Percentiles rank a stretch among this genome's conserved stretches.
Evolutionary conservation across 2,329 filamentous ascomycete genomes (phyloP).

Genomic region (Diaporthe sp.): DNA sequence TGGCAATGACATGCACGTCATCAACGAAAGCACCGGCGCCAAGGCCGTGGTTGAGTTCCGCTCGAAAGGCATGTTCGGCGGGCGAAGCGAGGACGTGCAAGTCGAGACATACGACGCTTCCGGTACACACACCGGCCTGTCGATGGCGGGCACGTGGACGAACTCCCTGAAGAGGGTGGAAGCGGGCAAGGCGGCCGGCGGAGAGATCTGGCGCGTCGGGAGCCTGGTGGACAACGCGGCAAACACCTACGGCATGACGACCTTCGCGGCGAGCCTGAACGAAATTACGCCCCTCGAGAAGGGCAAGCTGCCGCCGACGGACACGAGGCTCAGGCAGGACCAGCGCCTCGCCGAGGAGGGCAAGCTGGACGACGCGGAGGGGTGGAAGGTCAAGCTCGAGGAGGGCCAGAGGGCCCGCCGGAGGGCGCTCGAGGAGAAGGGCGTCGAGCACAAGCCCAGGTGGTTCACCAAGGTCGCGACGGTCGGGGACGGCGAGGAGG

Average conservation of each 20-base stretch:
- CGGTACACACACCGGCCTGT: conserved; percentile 74
- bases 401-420: conserved; percentile 85
- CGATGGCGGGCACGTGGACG: conserved; percentile 89
- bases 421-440: conserved; percentile 79
- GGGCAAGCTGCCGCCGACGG: conserved; percentile 81
- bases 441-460: conserved; percentile 78
- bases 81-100: conserved; percentile 88
- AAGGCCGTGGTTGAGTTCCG: conserved; percentile 93
- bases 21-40: conserved; percentile 85
- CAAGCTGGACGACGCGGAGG: conserved; percentile 46
- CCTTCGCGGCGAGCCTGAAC: conserved; percentile 88
- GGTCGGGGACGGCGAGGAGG: conserved; percentile 71
- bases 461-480: conserved; percentile 83
- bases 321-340: conserved; percentile 86
- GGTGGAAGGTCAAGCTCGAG: conserved; percentile 72
- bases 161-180: conserved; percentile 66
- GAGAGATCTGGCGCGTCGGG: conserved; percentile 84
- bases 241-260: conserved; percentile 88
- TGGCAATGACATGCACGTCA: conserved; percentile 82
- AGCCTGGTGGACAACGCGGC: conserved; percentile 82
- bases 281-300: conserved; percentile 87
- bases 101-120: conserved; percentile 79
- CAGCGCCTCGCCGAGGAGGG: conserved; percentile 72
- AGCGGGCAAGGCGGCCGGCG: conserved; percentile 70
- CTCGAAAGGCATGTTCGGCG: conserved; percentile 96